Base-by-base conservation (phyloP, 192 early-diverging fungal genomes). In the Ambispora gerdemannii region DNA sequence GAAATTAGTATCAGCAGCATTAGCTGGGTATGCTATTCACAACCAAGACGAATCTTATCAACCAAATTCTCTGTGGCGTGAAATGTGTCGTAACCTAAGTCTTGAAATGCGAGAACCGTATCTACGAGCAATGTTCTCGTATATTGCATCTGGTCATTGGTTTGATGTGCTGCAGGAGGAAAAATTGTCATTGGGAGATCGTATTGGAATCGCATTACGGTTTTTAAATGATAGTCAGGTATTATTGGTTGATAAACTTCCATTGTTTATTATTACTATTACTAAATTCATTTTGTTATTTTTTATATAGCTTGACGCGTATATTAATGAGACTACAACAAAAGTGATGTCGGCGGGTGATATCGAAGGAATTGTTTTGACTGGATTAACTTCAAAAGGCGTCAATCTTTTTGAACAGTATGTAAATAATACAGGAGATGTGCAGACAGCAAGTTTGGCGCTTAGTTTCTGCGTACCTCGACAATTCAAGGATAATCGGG, bases 101-200 rank as follows among this genome's bases (percentile, higher is more conserved):
- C 63, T 66, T 13, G 84, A 87, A 22, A 74, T 93, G 43, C 70
- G 74, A 30, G 83, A 89, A 56, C 91, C 95, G 20, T 92, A 96
- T 64, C 73, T 97, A 58, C 78, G 89, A 36, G 89, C 92, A 35
- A 93, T 99, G 4, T 97, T 99, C 75, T 87, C 89, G 36, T 89
- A 93, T 50, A 84, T 97, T 67, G 83, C 91, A 10, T 90, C 88
- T 1, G 88, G 88, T 27, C 82, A 94, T 77, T 99, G 95, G 95
- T 61, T 69, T 1, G 78, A 80, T 8, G 92, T 96, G 2, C 66
- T 97, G 36, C 78, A 82, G 27, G 90, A 92, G 75, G 72, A 83
- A 19, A 83, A 78, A n/a, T 67, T 96, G 55, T 83, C 90, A 31
- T 78, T 97, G 25, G 77, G 82, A 67, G 93, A 95, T 53, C 84